Percentiles rank a stretch among this genome's conserved stretches.
phyloP scores from a whole-genome alignment of 2,329 filamentous ascomycete species.

The Ceratocystis eucalypticola region DNA sequence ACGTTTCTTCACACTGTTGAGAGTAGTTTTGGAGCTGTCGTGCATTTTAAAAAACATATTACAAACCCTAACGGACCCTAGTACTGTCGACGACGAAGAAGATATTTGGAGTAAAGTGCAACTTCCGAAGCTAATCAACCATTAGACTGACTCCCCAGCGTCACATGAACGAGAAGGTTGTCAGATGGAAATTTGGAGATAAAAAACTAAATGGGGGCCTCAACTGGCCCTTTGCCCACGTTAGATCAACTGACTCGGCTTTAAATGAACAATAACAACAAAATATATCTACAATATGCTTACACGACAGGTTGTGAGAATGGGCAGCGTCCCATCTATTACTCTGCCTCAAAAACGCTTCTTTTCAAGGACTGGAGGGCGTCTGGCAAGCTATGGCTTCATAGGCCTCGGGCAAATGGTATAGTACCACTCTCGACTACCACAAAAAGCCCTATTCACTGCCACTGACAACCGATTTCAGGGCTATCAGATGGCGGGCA shows the following conservation, averaged over 20 bases:
- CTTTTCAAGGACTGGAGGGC: constrained; percentile 37
- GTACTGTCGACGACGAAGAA: not conserved
- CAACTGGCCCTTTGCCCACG: not conserved
- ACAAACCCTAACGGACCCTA: not conserved
- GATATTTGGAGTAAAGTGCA: not conserved
- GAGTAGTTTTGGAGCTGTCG: not conserved
- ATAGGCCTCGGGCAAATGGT: constrained; percentile 50
- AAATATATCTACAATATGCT: not conserved
- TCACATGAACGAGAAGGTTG: not conserved
- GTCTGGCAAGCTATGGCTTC: constrained; percentile 43
- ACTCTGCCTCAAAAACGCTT: constrained; percentile 30
- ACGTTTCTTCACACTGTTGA: not conserved
- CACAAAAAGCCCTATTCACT: not conserved
- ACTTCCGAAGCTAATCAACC: not conserved
- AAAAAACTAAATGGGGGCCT: not conserved
- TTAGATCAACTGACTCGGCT: too few species aligned
- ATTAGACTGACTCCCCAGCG: not conserved
- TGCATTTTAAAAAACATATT: not conserved
- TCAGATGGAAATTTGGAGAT: not conserved
- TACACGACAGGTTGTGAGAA: not conserved
- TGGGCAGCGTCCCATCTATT: not conserved
- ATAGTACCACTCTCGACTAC: constrained; percentile 21
- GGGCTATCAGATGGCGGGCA: constrained; percentile 51
- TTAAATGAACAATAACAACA: too few species aligned
- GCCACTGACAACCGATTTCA: constrained; percentile 22